Evolutionary conservation across 805 yeast species (phyloP), one percentile per base, ranked within the genome.

Genomic region (Millerozyma acaciae): DNA sequence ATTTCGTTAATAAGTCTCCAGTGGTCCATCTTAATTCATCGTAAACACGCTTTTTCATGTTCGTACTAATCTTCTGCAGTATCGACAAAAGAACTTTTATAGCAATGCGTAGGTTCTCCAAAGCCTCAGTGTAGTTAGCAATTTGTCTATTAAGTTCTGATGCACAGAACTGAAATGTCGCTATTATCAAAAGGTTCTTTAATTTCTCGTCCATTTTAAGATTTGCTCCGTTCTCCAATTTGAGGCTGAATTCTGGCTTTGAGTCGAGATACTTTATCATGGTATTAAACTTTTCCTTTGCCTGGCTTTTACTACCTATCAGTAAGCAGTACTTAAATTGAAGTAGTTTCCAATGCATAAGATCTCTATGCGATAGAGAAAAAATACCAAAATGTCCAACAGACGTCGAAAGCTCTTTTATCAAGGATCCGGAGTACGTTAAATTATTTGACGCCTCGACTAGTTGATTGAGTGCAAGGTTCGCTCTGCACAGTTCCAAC

Each of bases 71-170:
- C 35, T 68, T 72, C 36, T 71, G 73, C 25, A 79, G 36, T 6
- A 80, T 52, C 0, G 84, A 76, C 35, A 72, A 70, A 6, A 75
- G 49, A 5, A 81, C 51, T 40, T 77, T 73, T 2, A 78, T 55
- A 1, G 78, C 62, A 8, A 68, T 58, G 36, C 73, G 78, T 9
- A 65, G 51, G 27, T 74, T 73, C 22, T 38, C 37, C 16, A 64
- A 52, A 4, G 73, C 57, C 5, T 48, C 52, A 2, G 51, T 29
- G 26, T 47, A 45, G n/a, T 57, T 50, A 0, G 40, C 35, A 1
- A 28, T 16, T n/a, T 42, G 28, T 20, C 28, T 32, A 16, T 55
- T 50, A 21, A 60, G 40, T 14, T 41, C 32, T 1, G 65, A 44
- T 2, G 64, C 43, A 5, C 65, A 26, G 16, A 45, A 33, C 26